These are phyloP conservation scores for Saturnispora hagleri DNA, from an alignment of 805 yeast genomes.

Conservation along the genomic window DNA sequence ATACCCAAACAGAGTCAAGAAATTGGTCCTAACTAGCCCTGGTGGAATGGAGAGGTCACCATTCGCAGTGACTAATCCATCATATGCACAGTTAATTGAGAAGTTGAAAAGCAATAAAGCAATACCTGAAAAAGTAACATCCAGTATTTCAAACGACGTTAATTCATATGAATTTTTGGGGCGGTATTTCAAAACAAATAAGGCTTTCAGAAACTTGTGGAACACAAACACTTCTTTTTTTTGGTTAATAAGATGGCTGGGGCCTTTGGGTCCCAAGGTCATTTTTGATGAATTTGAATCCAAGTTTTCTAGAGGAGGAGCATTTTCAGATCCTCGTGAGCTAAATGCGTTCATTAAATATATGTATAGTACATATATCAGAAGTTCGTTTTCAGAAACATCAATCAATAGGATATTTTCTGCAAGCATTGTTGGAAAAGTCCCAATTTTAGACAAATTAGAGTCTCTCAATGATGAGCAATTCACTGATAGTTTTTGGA, in stretches of 20 bases:
- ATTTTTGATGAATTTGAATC: constrained; percentile 23
- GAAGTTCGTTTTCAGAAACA: constrained; percentile 27
- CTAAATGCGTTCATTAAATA: constrained; percentile 25
- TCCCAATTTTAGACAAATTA: constrained; percentile 57
- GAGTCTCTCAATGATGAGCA: constrained; percentile 20
- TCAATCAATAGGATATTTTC: constrained; percentile 41
- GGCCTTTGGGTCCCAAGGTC: constrained; percentile 28
- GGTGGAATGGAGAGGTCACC: constrained; percentile 70
- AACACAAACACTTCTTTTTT: constrained; percentile 37
- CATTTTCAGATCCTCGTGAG: constrained; percentile 20
- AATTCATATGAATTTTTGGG: constrained; percentile 37
- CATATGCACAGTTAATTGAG: constrained; percentile 9
- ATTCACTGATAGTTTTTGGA: constrained; percentile 31
- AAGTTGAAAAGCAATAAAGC: constrained; percentile 5
- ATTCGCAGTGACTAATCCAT: constrained; percentile 44
- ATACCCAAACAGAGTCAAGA: constrained; percentile 45
- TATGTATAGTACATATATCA: constrained; percentile 25
- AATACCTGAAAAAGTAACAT: constrained; percentile 9
- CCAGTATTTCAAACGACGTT: constrained; percentile 35
- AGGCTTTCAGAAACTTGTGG: constrained; percentile 31
- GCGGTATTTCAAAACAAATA: constrained; percentile 35
- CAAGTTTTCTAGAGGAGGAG: constrained; percentile 23
- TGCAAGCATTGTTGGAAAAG: constrained; percentile 51
- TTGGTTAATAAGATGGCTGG: constrained; percentile 36
- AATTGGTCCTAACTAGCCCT: constrained; percentile 59